Conservation (phyloP, 2,329 filamentous ascomycete genomes). For the Fusarium denticulatum region DNA sequence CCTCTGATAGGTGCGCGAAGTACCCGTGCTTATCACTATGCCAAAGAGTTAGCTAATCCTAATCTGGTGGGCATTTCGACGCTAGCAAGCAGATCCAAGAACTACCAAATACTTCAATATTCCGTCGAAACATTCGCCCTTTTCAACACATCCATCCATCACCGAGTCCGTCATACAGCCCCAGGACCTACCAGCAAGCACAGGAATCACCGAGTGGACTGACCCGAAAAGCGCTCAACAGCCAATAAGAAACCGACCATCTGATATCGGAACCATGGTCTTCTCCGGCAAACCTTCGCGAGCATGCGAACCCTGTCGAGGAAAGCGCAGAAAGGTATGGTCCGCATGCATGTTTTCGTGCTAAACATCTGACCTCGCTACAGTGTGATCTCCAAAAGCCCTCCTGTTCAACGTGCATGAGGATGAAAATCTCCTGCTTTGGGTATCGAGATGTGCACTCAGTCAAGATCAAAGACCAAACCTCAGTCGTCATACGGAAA, state of each 20-base stretch:
- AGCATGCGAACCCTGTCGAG: background rate
- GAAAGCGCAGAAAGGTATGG: slow-evolving; percentile 11
- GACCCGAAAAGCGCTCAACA: too few species aligned
- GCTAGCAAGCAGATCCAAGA: background rate
- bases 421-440: background rate
- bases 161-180: background rate
- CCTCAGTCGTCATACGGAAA: background rate
- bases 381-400: background rate
- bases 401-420: background rate
- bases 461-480: slow-evolving; percentile 1
- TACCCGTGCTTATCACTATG: background rate
- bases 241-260: background rate
- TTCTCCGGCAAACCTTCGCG: background rate
- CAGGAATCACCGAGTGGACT: fast-evolving
- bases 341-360: too few species aligned
- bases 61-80: background rate
- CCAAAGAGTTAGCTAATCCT: background rate
- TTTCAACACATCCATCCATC: background rate
- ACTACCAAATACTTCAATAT: background rate
- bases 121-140: background rate
- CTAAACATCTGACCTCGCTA: background rate
- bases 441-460: background rate
- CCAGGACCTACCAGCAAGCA: fast-evolving
- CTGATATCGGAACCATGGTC: background rate
- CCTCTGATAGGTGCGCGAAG: background rate